Evolutionary conservation across 768 basidiomycete genomes (phyloP).

Genomic region (Saitozyma podzolica): DNA sequence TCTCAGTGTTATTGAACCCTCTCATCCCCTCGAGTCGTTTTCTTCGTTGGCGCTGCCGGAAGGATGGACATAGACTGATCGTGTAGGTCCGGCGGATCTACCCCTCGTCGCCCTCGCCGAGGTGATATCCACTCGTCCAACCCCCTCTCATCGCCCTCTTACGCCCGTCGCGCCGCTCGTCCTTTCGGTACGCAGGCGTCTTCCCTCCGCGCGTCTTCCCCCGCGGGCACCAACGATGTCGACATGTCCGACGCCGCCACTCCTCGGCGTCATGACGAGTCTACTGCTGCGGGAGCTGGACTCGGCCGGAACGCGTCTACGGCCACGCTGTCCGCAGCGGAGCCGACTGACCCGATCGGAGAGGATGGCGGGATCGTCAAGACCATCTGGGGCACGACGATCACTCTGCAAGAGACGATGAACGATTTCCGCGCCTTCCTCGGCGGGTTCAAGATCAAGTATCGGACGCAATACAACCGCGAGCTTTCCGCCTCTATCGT

Average conservation of each 20-base stretch:
- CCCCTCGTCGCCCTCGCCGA: conserved; percentile 70
- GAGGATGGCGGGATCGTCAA: conserved; percentile 65
- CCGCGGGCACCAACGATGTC: conserved; percentile 14
- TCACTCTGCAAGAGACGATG: conserved; percentile 88
- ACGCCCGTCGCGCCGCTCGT: conserved; percentile 55
- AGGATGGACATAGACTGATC: conserved; percentile 2
- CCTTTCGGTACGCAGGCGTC: conserved; percentile 29
- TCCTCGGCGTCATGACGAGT: conserved; percentile 5
- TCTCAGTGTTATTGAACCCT: neutral
- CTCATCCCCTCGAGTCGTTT: neutral
- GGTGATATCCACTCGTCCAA: conserved; percentile 89
- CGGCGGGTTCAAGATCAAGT: conserved; percentile 88
- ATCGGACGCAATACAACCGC: conserved; percentile 68
- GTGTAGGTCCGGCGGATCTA: conserved; percentile 55
- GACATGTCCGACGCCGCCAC: too few relatives aligned
- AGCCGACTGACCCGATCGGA: conserved; percentile 59
- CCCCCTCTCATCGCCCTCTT: conserved; percentile 59
- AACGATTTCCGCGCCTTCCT: conserved; percentile 84
- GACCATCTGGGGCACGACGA: conserved; percentile 97
- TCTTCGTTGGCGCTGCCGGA: neutral
- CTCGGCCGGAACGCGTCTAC: conserved; percentile 50
- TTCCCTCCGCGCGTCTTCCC: conserved; percentile 56
- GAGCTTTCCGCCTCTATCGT: conserved; percentile 27
- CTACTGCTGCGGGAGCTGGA: conserved; percentile 19
- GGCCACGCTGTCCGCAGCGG: conserved; percentile 62